Conservation (phyloP, 768 basidiomycete species). For the Trametes sanguinea region DNA sequence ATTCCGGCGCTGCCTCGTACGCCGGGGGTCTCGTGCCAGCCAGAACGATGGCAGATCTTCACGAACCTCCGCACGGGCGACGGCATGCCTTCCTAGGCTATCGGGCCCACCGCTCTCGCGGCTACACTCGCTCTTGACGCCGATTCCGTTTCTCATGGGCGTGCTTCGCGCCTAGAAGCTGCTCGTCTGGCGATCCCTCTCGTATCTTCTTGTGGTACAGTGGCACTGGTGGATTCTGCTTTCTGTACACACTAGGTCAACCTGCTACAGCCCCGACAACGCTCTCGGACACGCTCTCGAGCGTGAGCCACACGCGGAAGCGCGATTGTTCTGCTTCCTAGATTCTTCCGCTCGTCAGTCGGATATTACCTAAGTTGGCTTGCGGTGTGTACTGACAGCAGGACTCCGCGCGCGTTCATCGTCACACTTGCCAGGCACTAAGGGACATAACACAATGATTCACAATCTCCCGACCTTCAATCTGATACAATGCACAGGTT, state of each 20-base stretch:
- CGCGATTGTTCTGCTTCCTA: background rate
- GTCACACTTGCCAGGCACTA: no score
- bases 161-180: slow-evolving; percentile 2
- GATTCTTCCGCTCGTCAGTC: slow-evolving; percentile 16
- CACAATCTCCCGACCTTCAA: no score
- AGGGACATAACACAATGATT: no score
- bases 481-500: no score
- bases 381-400: background rate
- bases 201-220: background rate
- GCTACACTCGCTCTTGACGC: slow-evolving; percentile 7
- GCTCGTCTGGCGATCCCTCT: background rate
- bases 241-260: background rate
- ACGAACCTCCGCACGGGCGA: slow-evolving; percentile 9
- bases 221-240: background rate
- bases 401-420: background rate
- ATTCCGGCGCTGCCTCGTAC: background rate
- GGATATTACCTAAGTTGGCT: slow-evolving; percentile 19
- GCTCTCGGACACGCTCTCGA: background rate
- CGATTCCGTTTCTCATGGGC: slow-evolving; percentile 6
- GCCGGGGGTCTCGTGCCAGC: slow-evolving; percentile 10
- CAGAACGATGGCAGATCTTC: slow-evolving; percentile 15
- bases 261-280: background rate
- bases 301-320: background rate
- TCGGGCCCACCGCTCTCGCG: slow-evolving; percentile 13
- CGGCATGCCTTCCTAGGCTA: slow-evolving; percentile 5